Conservation (phyloP, 1,284 basidiomycete species). For the Puccinia novopanici region DNA sequence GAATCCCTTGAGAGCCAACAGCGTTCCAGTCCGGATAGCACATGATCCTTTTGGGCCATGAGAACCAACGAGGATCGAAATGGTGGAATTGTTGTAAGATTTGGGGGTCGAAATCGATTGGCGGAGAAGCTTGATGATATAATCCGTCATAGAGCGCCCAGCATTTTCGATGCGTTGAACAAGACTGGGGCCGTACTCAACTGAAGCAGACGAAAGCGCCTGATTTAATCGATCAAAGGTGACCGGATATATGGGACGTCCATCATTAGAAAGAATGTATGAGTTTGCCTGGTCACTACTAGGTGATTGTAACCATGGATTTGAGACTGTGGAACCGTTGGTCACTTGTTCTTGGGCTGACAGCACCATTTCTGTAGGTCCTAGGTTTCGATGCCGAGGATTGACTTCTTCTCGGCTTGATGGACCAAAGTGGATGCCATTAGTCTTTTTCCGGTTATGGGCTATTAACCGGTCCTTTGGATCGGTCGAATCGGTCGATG, state of each 20-base stretch:
- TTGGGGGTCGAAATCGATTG: not conserved
- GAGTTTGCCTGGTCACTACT: not conserved
- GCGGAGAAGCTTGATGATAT: slow-evolving; percentile 27
- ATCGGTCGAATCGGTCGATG: slow-evolving; percentile 39
- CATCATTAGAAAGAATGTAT: slow-evolving; percentile 33
- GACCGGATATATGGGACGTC: slow-evolving; percentile 37
- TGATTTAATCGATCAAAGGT: slow-evolving; percentile 35
- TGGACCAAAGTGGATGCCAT: slow-evolving; percentile 9
- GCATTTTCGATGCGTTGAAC: slow-evolving; percentile 47
- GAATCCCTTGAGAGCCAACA: slow-evolving; percentile 38
- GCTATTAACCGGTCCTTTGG: slow-evolving; percentile 40
- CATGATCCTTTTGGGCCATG: slow-evolving; percentile 25
- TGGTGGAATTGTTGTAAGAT: slow-evolving; percentile 15
- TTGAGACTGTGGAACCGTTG: slow-evolving; percentile 36
- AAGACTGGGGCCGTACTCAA: slow-evolving; percentile 36
- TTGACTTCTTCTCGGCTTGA: not conserved
- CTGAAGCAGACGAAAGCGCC: slow-evolving; percentile 28
- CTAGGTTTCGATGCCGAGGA: slow-evolving; percentile 32
- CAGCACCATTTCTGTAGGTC: slow-evolving; percentile 42
- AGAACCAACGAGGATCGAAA: slow-evolving; percentile 23
- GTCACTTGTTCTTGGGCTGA: slow-evolving; percentile 39
- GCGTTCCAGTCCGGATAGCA: slow-evolving; percentile 41
- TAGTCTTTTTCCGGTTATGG: slow-evolving; percentile 44
- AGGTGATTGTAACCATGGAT: slow-evolving; percentile 20
- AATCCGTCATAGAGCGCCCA: slow-evolving; percentile 31